phyloP scores from a whole-genome alignment of 208 protist species.

The Leishmania mexicana region DNA sequence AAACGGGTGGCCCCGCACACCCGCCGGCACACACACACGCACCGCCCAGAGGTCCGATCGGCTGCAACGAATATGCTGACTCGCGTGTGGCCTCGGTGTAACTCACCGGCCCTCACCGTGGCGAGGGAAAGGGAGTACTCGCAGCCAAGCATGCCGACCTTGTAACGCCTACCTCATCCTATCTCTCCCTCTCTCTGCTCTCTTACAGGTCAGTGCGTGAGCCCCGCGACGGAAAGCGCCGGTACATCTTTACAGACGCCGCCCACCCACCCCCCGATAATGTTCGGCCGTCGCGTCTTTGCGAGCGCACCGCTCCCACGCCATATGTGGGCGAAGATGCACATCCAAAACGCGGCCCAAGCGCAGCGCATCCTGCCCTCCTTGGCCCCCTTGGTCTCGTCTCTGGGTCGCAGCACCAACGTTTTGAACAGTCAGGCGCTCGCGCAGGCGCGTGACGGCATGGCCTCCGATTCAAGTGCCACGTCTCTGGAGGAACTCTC shows the following conservation, averaged over 20 bases:
- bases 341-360: conserved; percentile 69
- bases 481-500: conserved; percentile 23
- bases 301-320: conserved; percentile 76
- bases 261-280: conserved; percentile 5
- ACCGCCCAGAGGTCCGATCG: not conserved
- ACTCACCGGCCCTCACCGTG: not conserved
- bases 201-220: not conserved
- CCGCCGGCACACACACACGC: not conserved
- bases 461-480: conserved; percentile 20
- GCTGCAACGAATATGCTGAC: not conserved
- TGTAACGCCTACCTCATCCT: not conserved
- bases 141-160: not conserved
- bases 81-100: not conserved
- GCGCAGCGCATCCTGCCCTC: conserved; percentile 64
- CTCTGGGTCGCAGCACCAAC: conserved; percentile 26
- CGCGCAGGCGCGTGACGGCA: conserved; percentile 30
- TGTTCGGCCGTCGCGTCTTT: conserved; percentile 87
- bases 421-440: conserved; percentile 29
- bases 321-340: conserved; percentile 62
- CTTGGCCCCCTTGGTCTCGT: conserved; percentile 43
- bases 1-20: not conserved
- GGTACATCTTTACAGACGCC: not conserved
- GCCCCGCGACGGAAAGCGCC: not conserved
- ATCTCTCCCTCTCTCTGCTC: not conserved
- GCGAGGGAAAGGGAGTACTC: not conserved